phyloP scores from a whole-genome alignment of 805 yeast genomes.

The Naumovozyma castellii region DNA sequence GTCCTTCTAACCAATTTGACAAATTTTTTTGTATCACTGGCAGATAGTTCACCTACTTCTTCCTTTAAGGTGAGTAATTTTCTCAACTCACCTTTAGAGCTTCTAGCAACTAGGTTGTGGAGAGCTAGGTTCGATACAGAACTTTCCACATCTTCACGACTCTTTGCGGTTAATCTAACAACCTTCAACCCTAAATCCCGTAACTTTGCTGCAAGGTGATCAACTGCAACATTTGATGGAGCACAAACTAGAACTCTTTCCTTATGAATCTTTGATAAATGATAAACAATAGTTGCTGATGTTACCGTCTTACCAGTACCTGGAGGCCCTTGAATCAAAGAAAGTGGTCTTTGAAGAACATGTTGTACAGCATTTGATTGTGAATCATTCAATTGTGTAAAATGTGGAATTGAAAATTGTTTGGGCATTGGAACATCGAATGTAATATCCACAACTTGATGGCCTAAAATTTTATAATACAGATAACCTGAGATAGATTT shows the following conservation, averaged over 20 bases:
- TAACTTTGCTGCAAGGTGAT: constrained; percentile 72
- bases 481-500: constrained; percentile 64
- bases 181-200: constrained; percentile 65
- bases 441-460: constrained; percentile 55
- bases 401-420: constrained; percentile 52
- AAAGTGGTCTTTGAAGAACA: constrained; percentile 61
- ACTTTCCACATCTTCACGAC: constrained; percentile 73
- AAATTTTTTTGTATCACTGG: constrained; percentile 41
- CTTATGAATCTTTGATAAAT: constrained; percentile 50
- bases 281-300: constrained; percentile 79
- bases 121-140: constrained; percentile 49
- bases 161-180: constrained; percentile 64
- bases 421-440: constrained; percentile 55
- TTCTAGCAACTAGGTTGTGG: constrained; percentile 39
- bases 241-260: constrained; percentile 80
- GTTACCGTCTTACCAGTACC: constrained; percentile 95
- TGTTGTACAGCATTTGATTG: constrained; percentile 68
- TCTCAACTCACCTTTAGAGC: constrained; percentile 47
- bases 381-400: constrained; percentile 63
- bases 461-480: constrained; percentile 73
- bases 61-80: constrained; percentile 50
- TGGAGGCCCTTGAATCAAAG: constrained; percentile 91
- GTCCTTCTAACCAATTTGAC: constrained; percentile 34
- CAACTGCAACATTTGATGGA: constrained; percentile 92
- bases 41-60: constrained; percentile 60